phyloP scores from a whole-genome alignment of 164 flowering plant species.

The Euptelea pleiosperma region DNA sequence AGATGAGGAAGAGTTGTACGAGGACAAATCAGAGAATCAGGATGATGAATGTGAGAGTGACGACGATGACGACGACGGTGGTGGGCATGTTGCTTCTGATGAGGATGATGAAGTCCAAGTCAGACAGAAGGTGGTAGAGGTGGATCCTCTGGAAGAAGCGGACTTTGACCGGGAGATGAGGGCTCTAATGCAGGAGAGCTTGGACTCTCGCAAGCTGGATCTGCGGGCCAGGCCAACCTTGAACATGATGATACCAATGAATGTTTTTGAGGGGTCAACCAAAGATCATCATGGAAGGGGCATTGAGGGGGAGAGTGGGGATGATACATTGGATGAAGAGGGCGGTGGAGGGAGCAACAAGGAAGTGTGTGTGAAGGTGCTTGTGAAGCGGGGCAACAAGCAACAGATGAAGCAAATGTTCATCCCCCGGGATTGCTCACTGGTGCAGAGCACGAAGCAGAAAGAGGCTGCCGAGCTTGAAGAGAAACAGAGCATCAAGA shows the following conservation, averaged over 20 bases:
- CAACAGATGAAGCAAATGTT: conserved; percentile 87
- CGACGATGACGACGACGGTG: conserved; percentile 65
- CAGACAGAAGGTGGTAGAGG: conserved; percentile 59
- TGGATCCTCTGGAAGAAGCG: conserved; percentile 82
- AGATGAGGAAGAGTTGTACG: conserved; percentile 63
- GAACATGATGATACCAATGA: conserved; percentile 94
- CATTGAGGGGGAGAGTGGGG: conserved; percentile 85
- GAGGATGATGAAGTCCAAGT: conserved; percentile 91
- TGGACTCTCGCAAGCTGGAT: conserved; percentile 83
- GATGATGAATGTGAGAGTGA: conserved; percentile 57
- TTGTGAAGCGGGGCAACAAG: conserved; percentile 91
- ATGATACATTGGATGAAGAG: conserved; percentile 76
- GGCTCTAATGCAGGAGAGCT: conserved; percentile 90
- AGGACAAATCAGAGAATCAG: conserved; percentile 43
- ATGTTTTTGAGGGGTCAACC: conserved; percentile 68
- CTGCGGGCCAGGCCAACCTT: conserved; percentile 71
- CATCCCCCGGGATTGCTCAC: conserved; percentile 77
- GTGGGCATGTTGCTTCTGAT: conserved; percentile 58
- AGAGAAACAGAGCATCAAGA: conserved; percentile 92
- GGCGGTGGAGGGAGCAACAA: conserved; percentile 44
- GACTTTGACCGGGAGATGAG: conserved; percentile 81
- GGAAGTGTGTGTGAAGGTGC: conserved; percentile 82
- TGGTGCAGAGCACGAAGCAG: conserved; percentile 88
- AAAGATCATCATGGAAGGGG: conserved; percentile 74
- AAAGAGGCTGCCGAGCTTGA: conserved; percentile 96